A percentile compares a stretch with the other conserved stretches of the same genome.
These are phyloP conservation scores for Termitomyces heimii DNA, from an alignment of 768 basidiomycete genomes.

Conservation along the genomic window DNA sequence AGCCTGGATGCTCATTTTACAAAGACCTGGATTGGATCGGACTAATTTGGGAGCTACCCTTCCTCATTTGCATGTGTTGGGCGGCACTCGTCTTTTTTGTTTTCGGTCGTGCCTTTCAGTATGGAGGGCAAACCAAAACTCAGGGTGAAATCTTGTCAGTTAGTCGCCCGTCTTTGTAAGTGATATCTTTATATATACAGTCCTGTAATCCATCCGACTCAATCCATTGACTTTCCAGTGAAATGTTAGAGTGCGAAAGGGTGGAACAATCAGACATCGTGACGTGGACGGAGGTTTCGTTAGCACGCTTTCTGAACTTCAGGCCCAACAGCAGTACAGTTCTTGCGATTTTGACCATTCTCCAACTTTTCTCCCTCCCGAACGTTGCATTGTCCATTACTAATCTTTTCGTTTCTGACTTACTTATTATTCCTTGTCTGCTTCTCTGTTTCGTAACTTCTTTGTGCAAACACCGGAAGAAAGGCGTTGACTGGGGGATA, in stretches of 20 bases:
- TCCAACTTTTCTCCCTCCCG: too few relatives aligned
- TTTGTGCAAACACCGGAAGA: too few relatives aligned
- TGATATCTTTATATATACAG: background rate
- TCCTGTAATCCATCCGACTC: too few relatives aligned
- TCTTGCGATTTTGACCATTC: too few relatives aligned
- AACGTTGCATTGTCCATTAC: too few relatives aligned
- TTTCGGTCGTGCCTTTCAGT: background rate
- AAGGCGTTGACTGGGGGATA: too few relatives aligned
- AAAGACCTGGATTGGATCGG: background rate
- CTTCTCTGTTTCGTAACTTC: too few relatives aligned
- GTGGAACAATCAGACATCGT: background rate
- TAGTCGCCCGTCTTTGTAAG: background rate
- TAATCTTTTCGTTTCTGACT: too few relatives aligned
- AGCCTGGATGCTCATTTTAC: background rate
- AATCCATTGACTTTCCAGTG: background rate
- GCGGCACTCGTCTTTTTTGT: background rate
- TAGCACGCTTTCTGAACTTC: too few relatives aligned
- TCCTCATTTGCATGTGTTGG: background rate
- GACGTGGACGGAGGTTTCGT: background rate
- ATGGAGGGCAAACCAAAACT: background rate
- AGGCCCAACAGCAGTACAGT: background rate
- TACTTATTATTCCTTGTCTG: too few relatives aligned
- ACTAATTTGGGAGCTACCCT: background rate
- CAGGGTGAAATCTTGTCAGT: background rate
- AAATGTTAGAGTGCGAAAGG: too few relatives aligned